Evolutionary conservation across 73 alveolate genomes (phyloP).

Genomic region (Paramecium sonneborni): DNA sequence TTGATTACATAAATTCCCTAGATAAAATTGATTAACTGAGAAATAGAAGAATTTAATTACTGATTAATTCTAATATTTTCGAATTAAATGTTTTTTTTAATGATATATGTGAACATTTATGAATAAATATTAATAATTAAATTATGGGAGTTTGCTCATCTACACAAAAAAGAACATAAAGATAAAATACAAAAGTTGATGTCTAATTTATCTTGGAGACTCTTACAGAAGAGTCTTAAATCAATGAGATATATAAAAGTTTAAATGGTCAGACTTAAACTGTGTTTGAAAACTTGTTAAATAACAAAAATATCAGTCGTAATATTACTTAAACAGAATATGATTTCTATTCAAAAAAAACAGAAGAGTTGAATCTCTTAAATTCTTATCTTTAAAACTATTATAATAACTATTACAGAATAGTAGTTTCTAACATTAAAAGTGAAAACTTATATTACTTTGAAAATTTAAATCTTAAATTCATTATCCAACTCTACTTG

Average conservation of each 20-base stretch:
- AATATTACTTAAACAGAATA: not conserved
- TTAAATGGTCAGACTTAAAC: not conserved
- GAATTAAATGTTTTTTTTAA: not conserved
- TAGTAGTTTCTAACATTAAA: not conserved
- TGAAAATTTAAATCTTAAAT: not conserved
- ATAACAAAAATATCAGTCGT: not conserved
- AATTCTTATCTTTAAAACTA: not conserved
- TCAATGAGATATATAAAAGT: not conserved
- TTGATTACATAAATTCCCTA: no score
- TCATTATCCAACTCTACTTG: not conserved
- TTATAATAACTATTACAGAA: not conserved
- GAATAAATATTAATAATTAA: not conserved
- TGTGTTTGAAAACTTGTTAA: not conserved
- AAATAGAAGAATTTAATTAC: no score
- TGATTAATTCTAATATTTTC: not conserved
- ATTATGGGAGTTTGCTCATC: not conserved
- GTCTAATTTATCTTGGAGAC: not conserved
- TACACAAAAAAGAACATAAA: not conserved
- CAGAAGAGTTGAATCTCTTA: not conserved
- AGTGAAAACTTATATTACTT: not conserved
- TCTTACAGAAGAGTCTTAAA: not conserved
- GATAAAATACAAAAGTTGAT: not conserved
- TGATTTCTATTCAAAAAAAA: not conserved
- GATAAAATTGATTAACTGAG: no score
- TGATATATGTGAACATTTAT: not conserved